These are phyloP conservation scores for Ceratobasidium sp. DNA, from an alignment of 1,284 basidiomycete species.

Conservation along the genomic window DNA sequence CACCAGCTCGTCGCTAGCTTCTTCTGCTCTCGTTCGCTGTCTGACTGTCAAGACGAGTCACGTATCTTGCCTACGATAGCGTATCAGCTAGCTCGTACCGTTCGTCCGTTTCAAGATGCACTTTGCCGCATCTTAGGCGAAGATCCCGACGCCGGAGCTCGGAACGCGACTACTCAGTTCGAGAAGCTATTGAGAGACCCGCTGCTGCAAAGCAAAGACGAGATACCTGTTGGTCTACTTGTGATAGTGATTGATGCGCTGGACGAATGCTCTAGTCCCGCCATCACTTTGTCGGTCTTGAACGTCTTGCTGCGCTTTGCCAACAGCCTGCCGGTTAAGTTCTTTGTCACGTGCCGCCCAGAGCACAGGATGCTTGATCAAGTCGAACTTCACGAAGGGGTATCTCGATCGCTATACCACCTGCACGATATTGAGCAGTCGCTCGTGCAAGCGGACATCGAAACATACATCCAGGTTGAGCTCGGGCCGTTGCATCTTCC, in stretches of 20 bases:
- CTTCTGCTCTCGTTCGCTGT: too few relatives aligned
- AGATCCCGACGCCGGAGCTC: slow-evolving; percentile 50
- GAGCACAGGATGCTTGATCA: not conserved
- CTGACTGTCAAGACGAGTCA: slow-evolving; percentile 49
- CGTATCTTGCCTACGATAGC: slow-evolving; percentile 49
- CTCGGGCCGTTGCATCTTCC: not conserved
- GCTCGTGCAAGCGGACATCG: slow-evolving; percentile 40
- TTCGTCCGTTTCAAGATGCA: not conserved
- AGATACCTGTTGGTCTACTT: not conserved
- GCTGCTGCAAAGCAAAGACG: not conserved
- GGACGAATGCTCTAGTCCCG: slow-evolving; percentile 2
- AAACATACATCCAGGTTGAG: slow-evolving; percentile 1
- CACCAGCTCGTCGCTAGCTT: slow-evolving; percentile 48
- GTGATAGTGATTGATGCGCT: slow-evolving; percentile 50
- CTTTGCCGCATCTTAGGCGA: not conserved
- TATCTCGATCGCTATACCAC: not conserved
- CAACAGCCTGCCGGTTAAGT: not conserved
- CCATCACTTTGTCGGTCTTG: not conserved
- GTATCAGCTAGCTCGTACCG: slow-evolving; percentile 52
- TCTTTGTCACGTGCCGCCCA: slow-evolving; percentile 15
- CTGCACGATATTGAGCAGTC: slow-evolving; percentile 29
- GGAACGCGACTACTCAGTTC: slow-evolving; percentile 51
- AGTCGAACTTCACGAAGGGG: not conserved
- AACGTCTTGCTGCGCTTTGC: not conserved
- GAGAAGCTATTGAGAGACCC: slow-evolving; percentile 49